Conservation (phyloP, 73 alveolate species). For the Paramecium sonneborni region DNA sequence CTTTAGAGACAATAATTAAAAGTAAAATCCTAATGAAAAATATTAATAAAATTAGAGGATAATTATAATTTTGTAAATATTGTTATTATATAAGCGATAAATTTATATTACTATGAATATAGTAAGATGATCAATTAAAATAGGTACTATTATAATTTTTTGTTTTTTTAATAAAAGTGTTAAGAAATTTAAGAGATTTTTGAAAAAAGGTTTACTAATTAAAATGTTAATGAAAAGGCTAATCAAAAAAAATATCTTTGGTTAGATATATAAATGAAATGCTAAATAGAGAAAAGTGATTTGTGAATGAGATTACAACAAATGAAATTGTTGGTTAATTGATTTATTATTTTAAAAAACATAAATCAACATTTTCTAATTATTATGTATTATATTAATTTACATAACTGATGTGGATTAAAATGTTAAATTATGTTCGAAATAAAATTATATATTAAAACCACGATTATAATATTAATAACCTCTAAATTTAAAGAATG, state of each 20-base stretch:
- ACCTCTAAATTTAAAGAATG: not conserved
- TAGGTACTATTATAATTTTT: not conserved
- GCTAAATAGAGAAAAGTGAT: not conserved
- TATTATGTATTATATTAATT: no score
- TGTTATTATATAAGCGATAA: conserved; percentile 63
- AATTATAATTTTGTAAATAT: conserved; percentile 63
- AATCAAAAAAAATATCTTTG: not conserved
- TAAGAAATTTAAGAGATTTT: not conserved
- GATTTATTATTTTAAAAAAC: no score
- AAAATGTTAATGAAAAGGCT: not conserved
- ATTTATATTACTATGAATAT: conserved; percentile 53
- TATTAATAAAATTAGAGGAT: conserved; percentile 49
- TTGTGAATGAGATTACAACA: no score
- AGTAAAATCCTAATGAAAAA: not conserved
- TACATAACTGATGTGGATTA: no score
- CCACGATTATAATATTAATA: no score
- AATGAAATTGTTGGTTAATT: no score
- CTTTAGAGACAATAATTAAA: not conserved
- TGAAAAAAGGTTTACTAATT: not conserved
- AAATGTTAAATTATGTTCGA: no score
- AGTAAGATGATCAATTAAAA: not conserved
- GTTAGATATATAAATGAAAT: not conserved
- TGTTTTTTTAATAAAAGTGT: conserved; percentile 17
- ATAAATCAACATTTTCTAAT: no score
- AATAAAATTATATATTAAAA: no score